Conservation (phyloP, 768 basidiomycete genomes). For the Tulasnella sp. region DNA sequence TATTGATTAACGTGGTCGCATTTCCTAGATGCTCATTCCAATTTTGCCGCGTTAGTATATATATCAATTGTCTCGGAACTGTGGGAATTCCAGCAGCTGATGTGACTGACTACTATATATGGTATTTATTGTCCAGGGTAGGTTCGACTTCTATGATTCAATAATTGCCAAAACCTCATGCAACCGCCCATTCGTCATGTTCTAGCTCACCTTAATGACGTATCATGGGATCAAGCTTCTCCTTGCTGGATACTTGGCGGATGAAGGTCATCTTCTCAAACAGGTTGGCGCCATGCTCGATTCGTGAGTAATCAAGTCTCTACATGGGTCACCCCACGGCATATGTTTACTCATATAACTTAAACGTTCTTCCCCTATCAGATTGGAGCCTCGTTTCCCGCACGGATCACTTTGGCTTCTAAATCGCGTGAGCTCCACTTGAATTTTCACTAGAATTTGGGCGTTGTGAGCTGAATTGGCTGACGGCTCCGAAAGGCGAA, state of each 20-base stretch:
- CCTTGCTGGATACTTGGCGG: conserved; percentile 61
- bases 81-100: too few relatives aligned
- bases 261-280: conserved; percentile 47
- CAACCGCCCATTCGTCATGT: background rate
- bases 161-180: background rate
- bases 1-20: background rate
- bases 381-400: conserved; percentile 46
- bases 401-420: conserved; percentile 60
- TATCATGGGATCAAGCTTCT: conserved; percentile 62
- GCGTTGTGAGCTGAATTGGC: background rate
- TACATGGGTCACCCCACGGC: background rate
- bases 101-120: background rate
- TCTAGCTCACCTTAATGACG: conserved; percentile 56
- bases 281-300: conserved; percentile 55
- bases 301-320: conserved; percentile 30
- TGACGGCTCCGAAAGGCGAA: conserved; percentile 39
- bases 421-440: conserved; percentile 38
- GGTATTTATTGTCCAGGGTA: conserved; percentile 35
- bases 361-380: conserved; percentile 19
- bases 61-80: too few relatives aligned
- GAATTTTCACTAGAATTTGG: background rate
- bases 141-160: conserved; percentile 20
- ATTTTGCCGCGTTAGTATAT: conserved; percentile 65
- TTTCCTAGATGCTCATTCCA: conserved; percentile 50
- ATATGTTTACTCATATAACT: background rate